A percentile compares a stretch with the other conserved stretches of the same genome.
These are phyloP conservation scores for Dillenia turbinata DNA, from an alignment of 164 flowering plant species.

Conservation along the genomic window DNA sequence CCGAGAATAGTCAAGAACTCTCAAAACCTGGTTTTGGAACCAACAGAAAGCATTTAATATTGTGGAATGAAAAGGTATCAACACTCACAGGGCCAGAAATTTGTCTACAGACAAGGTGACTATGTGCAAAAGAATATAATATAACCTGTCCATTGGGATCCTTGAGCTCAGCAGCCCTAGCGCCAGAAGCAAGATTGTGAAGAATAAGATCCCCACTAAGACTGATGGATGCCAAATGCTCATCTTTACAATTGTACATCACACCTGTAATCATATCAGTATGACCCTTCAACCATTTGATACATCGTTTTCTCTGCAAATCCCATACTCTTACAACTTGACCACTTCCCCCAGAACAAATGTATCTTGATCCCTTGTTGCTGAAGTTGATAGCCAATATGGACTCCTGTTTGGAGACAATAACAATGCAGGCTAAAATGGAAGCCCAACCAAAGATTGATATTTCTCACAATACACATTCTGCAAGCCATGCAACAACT, in stretches of 20 bases:
- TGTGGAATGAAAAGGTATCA: too few relatives aligned
- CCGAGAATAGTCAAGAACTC: slow-evolving; percentile 98
- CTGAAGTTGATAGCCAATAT: slow-evolving; percentile 82
- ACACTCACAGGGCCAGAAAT: too few relatives aligned
- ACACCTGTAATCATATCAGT: slow-evolving; percentile 76
- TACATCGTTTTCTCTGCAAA: slow-evolving; percentile 90
- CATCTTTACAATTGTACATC: slow-evolving; percentile 95
- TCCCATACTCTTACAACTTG: slow-evolving; percentile 97
- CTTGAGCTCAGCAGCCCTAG: slow-evolving; percentile 74
- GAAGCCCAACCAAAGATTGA: neutral
- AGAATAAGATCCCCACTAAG: slow-evolving; percentile 84
- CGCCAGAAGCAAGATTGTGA: slow-evolving; percentile 90
- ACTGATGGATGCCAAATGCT: slow-evolving; percentile 93
- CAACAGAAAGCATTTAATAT: slow-evolving; percentile 8
- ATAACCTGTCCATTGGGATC: slow-evolving; percentile 92
- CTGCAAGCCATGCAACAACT: too few relatives aligned
- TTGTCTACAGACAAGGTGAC: too few relatives aligned
- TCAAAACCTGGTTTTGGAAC: slow-evolving; percentile 67
- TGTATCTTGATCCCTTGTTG: slow-evolving; percentile 88
- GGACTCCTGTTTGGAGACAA: slow-evolving; percentile 40
- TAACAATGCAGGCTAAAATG: neutral
- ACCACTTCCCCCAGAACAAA: slow-evolving; percentile 93
- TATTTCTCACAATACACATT: too few relatives aligned
- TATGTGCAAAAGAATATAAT: neutral
- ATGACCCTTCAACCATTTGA: slow-evolving; percentile 95